phyloP scores from a whole-genome alignment of 2,329 filamentous ascomycete genomes.

The Phialophora macrospora region DNA sequence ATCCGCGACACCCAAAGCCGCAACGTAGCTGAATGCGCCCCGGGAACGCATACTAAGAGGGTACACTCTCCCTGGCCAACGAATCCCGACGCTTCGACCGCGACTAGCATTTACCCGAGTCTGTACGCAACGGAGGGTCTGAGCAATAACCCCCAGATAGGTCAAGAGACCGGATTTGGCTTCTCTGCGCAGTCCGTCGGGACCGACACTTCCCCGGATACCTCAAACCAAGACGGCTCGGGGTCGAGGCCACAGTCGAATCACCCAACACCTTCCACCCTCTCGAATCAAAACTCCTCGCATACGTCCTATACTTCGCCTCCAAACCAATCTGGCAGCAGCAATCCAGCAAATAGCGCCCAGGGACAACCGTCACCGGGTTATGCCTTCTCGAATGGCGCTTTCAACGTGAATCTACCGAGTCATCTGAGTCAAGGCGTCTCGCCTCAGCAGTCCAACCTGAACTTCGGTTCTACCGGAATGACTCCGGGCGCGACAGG shows the following conservation, averaged over 20 bases:
- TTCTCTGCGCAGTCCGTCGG: conserved; percentile 25
- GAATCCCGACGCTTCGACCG: conserved; percentile 2
- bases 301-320: conserved; percentile 35
- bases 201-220: conserved; percentile 30
- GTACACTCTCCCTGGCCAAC: conserved; percentile 7
- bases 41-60: conserved; percentile 6
- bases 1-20: conserved; percentile 34
- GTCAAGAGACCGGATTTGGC: conserved; percentile 21
- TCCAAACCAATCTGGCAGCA: conserved; percentile 28
- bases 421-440: conserved; percentile 13
- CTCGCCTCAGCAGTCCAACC: conserved; percentile 3
- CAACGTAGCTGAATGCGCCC: background rate
- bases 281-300: conserved; percentile 31
- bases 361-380: conserved; percentile 24
- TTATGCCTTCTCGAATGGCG: conserved; percentile 14
- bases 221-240: conserved; percentile 26
- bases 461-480: conserved; percentile 28
- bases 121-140: conserved; percentile 23
- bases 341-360: conserved; percentile 16
- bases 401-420: conserved; percentile 13
- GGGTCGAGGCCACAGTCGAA: conserved; percentile 34
- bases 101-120: conserved; percentile 21
- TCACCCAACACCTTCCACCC: conserved; percentile 35
- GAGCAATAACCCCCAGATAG: conserved; percentile 9
- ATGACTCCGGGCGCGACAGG: conserved; percentile 36